These are phyloP conservation scores for Heterobasidion annosum DNA, from an alignment of 1,284 basidiomycete species.

Conservation along the genomic window DNA sequence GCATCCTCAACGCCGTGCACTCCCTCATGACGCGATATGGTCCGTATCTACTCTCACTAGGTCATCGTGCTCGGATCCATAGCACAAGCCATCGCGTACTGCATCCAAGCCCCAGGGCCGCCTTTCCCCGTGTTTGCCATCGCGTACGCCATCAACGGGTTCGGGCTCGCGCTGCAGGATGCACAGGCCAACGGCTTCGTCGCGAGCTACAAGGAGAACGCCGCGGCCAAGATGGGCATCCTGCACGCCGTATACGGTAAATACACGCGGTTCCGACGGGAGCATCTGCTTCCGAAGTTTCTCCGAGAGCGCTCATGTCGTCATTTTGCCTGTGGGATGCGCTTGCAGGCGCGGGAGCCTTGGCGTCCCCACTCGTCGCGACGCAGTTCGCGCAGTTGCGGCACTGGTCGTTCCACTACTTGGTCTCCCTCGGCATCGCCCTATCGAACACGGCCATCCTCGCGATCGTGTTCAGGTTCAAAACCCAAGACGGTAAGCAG, in stretches of 20 bases:
- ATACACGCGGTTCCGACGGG: not conserved
- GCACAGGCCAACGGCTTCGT: slow-evolving; percentile 51
- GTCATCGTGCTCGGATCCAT: slow-evolving; percentile 21
- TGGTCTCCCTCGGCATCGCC: slow-evolving; percentile 49
- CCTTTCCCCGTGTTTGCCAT: slow-evolving; percentile 60
- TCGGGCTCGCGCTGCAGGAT: slow-evolving; percentile 52
- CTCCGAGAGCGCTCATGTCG: too few species aligned
- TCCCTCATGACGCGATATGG: not conserved
- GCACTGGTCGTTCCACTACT: slow-evolving; percentile 59
- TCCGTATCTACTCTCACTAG: slow-evolving; percentile 7
- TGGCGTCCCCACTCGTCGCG: slow-evolving; percentile 49
- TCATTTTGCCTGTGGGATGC: too few species aligned
- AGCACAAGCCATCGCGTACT: slow-evolving; percentile 34
- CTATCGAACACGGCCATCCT: slow-evolving; percentile 34
- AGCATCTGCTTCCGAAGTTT: too few species aligned
- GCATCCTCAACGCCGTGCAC: not conserved
- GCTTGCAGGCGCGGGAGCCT: slow-evolving; percentile 43
- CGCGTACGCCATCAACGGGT: slow-evolving; percentile 50
- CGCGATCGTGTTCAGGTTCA: slow-evolving; percentile 41
- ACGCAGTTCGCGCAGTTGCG: slow-evolving; percentile 48
- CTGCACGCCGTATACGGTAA: slow-evolving; percentile 40
- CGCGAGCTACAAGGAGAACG: slow-evolving; percentile 34
- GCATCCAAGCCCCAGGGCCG: slow-evolving; percentile 44
- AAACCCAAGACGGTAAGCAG: slow-evolving; percentile 41
- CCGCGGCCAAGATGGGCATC: slow-evolving; percentile 50